Evolutionary conservation across 192 early-diverging fungal species (phyloP).

Genomic region (Haplosporangium gracile): DNA sequence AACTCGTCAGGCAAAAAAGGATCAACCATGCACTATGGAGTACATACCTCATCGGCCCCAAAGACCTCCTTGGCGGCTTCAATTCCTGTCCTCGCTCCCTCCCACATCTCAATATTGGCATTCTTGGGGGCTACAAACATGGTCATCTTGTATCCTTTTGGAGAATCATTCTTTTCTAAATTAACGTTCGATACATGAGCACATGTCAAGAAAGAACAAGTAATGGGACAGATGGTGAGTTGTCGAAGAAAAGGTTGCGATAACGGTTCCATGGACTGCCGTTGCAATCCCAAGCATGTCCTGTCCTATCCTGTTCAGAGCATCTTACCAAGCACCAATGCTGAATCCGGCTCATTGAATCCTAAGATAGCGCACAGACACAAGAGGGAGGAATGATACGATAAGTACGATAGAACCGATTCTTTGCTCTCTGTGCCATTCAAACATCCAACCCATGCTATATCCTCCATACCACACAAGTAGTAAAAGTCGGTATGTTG

Average conservation of each 20-base stretch:
- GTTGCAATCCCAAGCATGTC: too few relatives aligned
- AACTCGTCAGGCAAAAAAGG: not conserved
- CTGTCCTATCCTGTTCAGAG: not conserved
- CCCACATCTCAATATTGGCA: constrained; percentile 87
- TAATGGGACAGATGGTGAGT: not conserved
- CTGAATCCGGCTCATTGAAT: constrained; percentile 93
- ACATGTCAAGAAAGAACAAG: too few relatives aligned
- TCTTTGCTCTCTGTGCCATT: not conserved
- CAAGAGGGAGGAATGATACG: not conserved
- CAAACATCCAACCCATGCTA: not conserved
- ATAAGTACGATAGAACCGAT: not conserved
- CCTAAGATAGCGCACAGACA: constrained; percentile 60
- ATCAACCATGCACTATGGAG: not conserved
- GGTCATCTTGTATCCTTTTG: constrained; percentile 81
- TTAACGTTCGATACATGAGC: not conserved
- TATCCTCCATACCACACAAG: constrained; percentile 63
- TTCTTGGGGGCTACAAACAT: constrained; percentile 91
- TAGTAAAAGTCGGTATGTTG: constrained; percentile 95
- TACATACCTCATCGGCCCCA: constrained; percentile 84
- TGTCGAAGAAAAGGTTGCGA: not conserved
- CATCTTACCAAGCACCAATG: constrained; percentile 73
- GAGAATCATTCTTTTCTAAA: constrained; percentile 65
- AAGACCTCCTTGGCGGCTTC: constrained; percentile 81
- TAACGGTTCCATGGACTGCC: too few relatives aligned
- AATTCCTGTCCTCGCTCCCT: constrained; percentile 89